Evolutionary conservation across 2,329 filamentous ascomycete species (phyloP).

Genomic region (Sclerotiophoma versabilis): DNA sequence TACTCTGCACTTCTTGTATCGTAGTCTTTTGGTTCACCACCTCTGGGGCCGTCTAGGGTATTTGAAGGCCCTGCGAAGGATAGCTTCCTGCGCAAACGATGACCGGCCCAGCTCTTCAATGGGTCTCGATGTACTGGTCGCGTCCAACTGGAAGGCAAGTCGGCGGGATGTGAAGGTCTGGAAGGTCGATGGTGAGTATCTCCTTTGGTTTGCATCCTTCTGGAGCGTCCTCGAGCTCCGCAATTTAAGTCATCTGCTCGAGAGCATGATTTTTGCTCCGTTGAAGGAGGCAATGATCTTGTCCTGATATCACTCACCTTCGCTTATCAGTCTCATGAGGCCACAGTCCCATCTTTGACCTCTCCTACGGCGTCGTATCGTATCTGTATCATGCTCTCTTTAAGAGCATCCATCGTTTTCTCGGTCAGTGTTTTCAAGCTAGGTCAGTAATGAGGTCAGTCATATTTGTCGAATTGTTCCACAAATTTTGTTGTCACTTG

Average conservation of each 20-base stretch:
- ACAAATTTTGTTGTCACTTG: too few species aligned
- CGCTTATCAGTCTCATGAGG: background rate
- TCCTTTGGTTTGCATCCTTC: background rate
- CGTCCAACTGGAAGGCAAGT: background rate
- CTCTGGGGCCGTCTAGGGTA: background rate
- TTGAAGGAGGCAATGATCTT: background rate
- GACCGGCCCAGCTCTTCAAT: background rate
- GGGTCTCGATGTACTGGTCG: background rate
- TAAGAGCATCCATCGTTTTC: background rate
- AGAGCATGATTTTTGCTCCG: background rate
- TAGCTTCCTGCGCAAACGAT: background rate
- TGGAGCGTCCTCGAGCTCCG: background rate
- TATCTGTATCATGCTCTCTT: background rate
- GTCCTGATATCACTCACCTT: background rate
- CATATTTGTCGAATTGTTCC: too few species aligned
- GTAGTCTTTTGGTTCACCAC: background rate
- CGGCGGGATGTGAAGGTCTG: too few species aligned
- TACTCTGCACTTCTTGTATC: background rate
- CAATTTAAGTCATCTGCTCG: conserved; percentile 1
- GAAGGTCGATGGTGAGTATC: background rate
- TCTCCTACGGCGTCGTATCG: background rate
- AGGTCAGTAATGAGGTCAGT: too few species aligned
- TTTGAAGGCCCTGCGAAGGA: background rate
- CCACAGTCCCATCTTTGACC: background rate
- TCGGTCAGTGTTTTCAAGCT: background rate